Evolutionary conservation across 169 alveolate species (phyloP).

Genomic region (Plasmodium vivax): DNA sequence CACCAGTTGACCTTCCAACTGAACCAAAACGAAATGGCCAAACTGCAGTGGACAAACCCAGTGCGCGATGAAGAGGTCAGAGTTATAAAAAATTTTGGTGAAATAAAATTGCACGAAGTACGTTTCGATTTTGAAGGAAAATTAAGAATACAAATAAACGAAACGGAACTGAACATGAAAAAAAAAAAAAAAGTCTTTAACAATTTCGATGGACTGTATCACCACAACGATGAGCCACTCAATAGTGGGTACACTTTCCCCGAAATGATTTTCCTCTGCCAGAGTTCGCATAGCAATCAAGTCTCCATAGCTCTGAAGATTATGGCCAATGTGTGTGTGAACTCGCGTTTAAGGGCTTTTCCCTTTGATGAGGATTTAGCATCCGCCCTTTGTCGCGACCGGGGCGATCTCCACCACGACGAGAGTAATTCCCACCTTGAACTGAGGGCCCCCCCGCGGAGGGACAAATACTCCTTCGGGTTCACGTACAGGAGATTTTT

Average conservation of each 20-base stretch:
- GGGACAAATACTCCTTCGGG: conserved; percentile 37
- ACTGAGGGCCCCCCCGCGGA: not conserved
- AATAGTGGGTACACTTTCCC: conserved; percentile 85
- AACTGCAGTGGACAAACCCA: conserved; percentile 86
- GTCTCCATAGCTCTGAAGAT: conserved; percentile 78
- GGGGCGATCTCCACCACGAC: too few relatives aligned
- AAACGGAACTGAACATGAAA: conserved; percentile 20
- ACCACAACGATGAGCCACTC: conserved; percentile 82
- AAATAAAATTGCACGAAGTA: conserved; percentile 78
- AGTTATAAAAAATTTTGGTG: conserved; percentile 35
- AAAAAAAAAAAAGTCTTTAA: conserved; percentile 33
- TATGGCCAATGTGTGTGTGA: conserved; percentile 22
- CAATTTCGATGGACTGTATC: conserved; percentile 78
- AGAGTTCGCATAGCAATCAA: conserved; percentile 82
- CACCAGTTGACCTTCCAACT: conserved; percentile 18
- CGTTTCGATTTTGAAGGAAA: conserved; percentile 82
- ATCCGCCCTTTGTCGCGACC: not conserved
- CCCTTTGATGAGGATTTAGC: not conserved
- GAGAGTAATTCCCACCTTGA: too few relatives aligned
- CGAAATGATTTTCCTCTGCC: conserved; percentile 79
- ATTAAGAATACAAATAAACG: conserved; percentile 49
- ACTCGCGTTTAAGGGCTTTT: conserved; percentile 7
- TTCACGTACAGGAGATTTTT: conserved; percentile 48
- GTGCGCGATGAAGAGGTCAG: conserved; percentile 71
- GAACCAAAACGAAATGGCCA: conserved; percentile 75